Evolutionary conservation across 331 rosid species (phyloP).

Genomic region (Ulmus americana): DNA sequence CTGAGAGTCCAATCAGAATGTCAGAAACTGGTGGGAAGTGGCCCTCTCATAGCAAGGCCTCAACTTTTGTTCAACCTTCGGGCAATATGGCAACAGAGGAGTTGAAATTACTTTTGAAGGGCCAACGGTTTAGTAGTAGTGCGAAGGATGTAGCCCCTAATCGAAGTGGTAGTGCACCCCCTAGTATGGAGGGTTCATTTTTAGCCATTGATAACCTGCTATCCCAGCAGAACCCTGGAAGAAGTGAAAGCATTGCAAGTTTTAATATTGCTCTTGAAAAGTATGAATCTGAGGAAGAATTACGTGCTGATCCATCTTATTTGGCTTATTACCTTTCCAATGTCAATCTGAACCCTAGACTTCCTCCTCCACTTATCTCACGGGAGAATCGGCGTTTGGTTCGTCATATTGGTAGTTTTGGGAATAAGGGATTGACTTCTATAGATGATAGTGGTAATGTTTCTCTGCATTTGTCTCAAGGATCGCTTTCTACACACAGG

Average conservation of each 20-base stretch:
- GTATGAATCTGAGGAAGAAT: conserved; percentile 35
- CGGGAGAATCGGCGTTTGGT: conserved; percentile 38
- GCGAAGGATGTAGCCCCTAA: conserved; percentile 34
- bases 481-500: conserved; percentile 38
- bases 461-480: conserved; percentile 33
- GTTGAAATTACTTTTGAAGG: conserved; percentile 30
- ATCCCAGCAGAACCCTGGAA: conserved; percentile 34
- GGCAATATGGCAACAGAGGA: conserved; percentile 40
- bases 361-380: conserved; percentile 40
- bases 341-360: conserved; percentile 42
- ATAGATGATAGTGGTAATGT: conserved; percentile 33
- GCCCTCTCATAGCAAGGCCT: conserved; percentile 37
- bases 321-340: conserved; percentile 29
- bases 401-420: conserved; percentile 32
- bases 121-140: conserved; percentile 25
- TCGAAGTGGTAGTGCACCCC: conserved; percentile 70
- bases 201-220: conserved; percentile 39
- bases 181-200: conserved; percentile 64
- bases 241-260: conserved; percentile 35
- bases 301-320: conserved; percentile 43
- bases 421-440: conserved; percentile 32
- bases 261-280: conserved; percentile 30
- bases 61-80: conserved; percentile 34
- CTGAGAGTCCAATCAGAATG: conserved; percentile 68
- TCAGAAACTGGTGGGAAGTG: conserved; percentile 60